A percentile compares a stretch with the other conserved stretches of the same genome.
Evolutionary conservation across 768 basidiomycete genomes (phyloP).

Genomic region (Boletus reticuloceps): DNA sequence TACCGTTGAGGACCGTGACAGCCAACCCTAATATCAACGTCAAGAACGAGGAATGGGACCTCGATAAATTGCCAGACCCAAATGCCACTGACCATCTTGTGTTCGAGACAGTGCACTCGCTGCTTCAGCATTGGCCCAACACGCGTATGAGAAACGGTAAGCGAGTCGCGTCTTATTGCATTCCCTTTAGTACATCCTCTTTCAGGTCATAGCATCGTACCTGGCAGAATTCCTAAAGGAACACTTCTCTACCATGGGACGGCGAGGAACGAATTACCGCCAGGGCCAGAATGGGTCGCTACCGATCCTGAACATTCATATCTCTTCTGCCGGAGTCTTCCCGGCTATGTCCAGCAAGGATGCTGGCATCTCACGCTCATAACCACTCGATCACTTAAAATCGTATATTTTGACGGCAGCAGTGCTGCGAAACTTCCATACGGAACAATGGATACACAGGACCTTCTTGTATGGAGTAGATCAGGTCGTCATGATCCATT

Average conservation of each 20-base stretch:
- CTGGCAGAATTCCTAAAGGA: constrained; percentile 33
- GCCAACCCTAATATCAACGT: neutral
- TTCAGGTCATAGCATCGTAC: constrained; percentile 26
- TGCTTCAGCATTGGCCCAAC: constrained; percentile 45
- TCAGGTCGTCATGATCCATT: constrained; percentile 12
- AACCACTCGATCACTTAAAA: constrained; percentile 34
- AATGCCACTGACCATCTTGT: constrained; percentile 28
- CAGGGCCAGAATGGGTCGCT: constrained; percentile 32
- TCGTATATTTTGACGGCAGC: constrained; percentile 53
- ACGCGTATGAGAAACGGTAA: constrained; percentile 46
- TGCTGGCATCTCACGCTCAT: constrained; percentile 21
- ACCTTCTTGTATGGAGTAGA: constrained; percentile 44
- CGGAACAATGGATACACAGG: constrained; percentile 47
- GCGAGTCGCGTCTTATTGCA: constrained; percentile 7
- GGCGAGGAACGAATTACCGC: constrained; percentile 19
- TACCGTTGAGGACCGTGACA: constrained; percentile 1
- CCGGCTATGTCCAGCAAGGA: neutral
- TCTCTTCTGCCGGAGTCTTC: constrained; percentile 32
- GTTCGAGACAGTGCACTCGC: constrained; percentile 25
- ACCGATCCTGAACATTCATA: constrained; percentile 38
- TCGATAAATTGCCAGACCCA: constrained; percentile 20
- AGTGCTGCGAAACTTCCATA: constrained; percentile 43
- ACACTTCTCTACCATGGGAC: constrained; percentile 38
- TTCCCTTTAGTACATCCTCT: constrained; percentile 12
- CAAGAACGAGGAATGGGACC: constrained; percentile 14